A percentile compares a stretch with the other conserved stretches of the same genome.
phyloP scores from a whole-genome alignment of 2,329 filamentous ascomycete species.

The Neofusicoccum ribis region DNA sequence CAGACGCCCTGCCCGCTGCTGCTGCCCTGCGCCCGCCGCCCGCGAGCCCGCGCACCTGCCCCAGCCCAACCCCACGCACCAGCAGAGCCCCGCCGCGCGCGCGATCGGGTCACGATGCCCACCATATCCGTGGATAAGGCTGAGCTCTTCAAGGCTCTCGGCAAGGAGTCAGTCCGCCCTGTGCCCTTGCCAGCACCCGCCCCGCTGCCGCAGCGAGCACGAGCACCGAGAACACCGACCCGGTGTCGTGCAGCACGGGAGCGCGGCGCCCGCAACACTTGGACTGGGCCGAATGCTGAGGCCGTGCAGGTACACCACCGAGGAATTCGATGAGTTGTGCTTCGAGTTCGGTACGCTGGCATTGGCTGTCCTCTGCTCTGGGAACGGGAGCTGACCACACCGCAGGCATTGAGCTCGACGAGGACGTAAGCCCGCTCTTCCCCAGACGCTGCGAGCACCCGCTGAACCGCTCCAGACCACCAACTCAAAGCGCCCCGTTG shows the following conservation, averaged over 20 bases:
- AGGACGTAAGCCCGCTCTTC: constrained; percentile 61
- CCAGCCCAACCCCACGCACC: constrained; percentile 6
- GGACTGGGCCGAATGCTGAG: constrained; percentile 4
- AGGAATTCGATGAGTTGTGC: constrained; percentile 95
- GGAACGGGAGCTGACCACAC: constrained; percentile 15
- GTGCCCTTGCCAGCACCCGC: neutral
- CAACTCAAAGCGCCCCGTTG: constrained; percentile 68
- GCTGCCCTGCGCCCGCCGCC: neutral
- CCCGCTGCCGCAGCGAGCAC: neutral
- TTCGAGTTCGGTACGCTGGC: constrained; percentile 79
- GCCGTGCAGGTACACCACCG: constrained; percentile 71
- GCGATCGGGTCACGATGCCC: constrained; percentile 68
- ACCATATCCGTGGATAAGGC: constrained; percentile 97
- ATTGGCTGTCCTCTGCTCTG: neutral
- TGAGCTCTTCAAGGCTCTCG: constrained; percentile 88
- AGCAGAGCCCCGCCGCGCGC: constrained; percentile 13
- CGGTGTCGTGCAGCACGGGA: neutral
- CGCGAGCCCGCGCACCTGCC: constrained; percentile 4
- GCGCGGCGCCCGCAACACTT: neutral
- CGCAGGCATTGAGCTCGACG: constrained; percentile 83
- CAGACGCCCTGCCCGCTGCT: neutral
- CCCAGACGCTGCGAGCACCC: constrained; percentile 12
- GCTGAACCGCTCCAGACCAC: constrained; percentile 56
- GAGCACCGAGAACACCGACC: neutral
- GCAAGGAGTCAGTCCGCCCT: constrained; percentile 67